These are phyloP conservation scores for Ascobolus immersus DNA, from an alignment of 495 filamentous ascomycete genomes.

Conservation along the genomic window DNA sequence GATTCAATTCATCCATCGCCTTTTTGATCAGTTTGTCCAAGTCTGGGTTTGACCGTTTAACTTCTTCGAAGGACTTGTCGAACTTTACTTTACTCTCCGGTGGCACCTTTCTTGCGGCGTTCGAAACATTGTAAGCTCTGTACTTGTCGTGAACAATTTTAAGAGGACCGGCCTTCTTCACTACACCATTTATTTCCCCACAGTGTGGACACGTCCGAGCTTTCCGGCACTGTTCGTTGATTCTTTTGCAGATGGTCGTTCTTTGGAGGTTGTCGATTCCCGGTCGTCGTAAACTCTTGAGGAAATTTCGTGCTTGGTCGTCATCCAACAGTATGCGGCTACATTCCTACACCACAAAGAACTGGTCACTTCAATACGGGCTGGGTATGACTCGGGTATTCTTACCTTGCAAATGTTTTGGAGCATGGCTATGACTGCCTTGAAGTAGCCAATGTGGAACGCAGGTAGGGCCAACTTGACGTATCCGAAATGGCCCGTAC, in stretches of 20 bases:
- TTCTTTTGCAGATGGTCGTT: slow-evolving; percentile 52
- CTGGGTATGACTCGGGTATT: not conserved
- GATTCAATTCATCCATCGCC: slow-evolving; percentile 83
- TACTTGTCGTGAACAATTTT: slow-evolving; percentile 92
- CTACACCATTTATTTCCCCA: slow-evolving; percentile 54
- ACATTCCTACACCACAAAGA: slow-evolving; percentile 28
- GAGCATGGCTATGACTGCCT: slow-evolving; percentile 62
- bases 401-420: slow-evolving; percentile 74
- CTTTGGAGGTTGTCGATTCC: slow-evolving; percentile 67
- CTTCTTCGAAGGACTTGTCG: slow-evolving; percentile 56
- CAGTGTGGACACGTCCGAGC: slow-evolving; percentile 52
- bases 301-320: slow-evolving; percentile 38
- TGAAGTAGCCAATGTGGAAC: slow-evolving; percentile 89
- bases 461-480: slow-evolving; percentile 68
- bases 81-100: slow-evolving; percentile 58
- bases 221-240: slow-evolving; percentile 73
- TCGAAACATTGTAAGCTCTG: slow-evolving; percentile 59
- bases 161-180: slow-evolving; percentile 63
- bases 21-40: slow-evolving; percentile 76
- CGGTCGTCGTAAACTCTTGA: slow-evolving; percentile 54
- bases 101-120: slow-evolving; percentile 52
- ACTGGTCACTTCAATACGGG: slow-evolving; percentile 1
- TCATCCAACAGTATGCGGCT: slow-evolving; percentile 55
- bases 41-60: slow-evolving; percentile 45
- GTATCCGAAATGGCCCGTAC: slow-evolving; percentile 88